Base-by-base conservation (phyloP, 768 basidiomycete species). In the Amyloporia xantha region DNA sequence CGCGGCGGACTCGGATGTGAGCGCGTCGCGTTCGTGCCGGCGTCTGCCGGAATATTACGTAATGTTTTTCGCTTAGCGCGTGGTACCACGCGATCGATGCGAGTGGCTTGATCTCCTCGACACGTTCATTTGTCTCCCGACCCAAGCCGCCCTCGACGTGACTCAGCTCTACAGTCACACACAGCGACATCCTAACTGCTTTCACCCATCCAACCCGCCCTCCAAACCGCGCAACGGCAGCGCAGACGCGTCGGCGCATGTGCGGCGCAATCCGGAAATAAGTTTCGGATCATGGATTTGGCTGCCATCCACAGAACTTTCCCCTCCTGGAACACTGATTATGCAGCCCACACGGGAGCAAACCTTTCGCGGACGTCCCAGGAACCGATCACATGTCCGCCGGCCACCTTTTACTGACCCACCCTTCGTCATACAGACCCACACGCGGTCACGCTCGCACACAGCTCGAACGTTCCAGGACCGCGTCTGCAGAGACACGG, bases 11-110 rank as follows among this genome's bases (percentile, higher is more conserved):
- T 33, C 33, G 41, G 27, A 49, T 11, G 45, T 49, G 56, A 57
- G 56, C 57, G 57, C 57, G 57, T 58, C 57, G 57, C 57, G 57
- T 58, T 52, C 28, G 24, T 42, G 28, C 25, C 48, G 48, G 48
- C 41, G 41, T 30, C 28, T 30, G 48, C 48, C 48, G 48, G 47
- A 35, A 7, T 21, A 17, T 49, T 49, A 49, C 23, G 41, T 49
- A 49, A n/a, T n/a, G n/a, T n/a, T n/a, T n/a, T n/a, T n/a, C n/a
- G n/a, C n/a, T n/a, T n/a, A 49, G 5, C 28, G 3, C 30, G 38
- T 17, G 33, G 12, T 17, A 21, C 15, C 38, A 21, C 38, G 12
- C 38, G 38, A 33, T 19, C 13, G 44, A 11, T 12, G 28, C 33
- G 27, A 4, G 36, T 33, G 44, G 27, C 19, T 10, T 42, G 13